Base-by-base conservation (phyloP, 345 rosid species). In the Dipteronia sinensis region DNA sequence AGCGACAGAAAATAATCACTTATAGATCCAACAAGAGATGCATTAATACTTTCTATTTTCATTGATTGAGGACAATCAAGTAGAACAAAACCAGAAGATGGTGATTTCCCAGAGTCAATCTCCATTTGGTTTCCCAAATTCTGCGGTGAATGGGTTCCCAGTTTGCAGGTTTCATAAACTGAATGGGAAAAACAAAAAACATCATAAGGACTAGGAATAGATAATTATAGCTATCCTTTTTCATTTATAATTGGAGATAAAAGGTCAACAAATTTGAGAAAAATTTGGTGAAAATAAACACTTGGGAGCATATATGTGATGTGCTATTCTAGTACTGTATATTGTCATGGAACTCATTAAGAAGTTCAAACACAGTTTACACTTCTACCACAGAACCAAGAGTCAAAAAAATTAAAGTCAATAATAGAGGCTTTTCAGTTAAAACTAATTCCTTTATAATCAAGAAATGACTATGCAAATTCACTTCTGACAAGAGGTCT, bases 41-140 rank as follows among this genome's bases (percentile, higher is more conserved):
- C 88, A 78, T 90, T 91, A 79, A 88, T 91, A 87, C 97, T 93
- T 83, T 94, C 98, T 83, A 94, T 94, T 89, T 94, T 96, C 99
- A 96, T 91, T 67, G 99, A 91, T 65, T 94, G 98, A 79, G 99
- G 99, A 81, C 97, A 96, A 89, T 92, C 95, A 79, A 94, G 91
- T 67, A 93, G 88, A 78, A 96, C 92, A 87, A 94, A 96, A 63
- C 98, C 98, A 80, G 93, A 80, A 69, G 90, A 81, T 19, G 91
- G 88, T 53, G 76, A 80, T 83, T 89, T 96, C 71, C 93, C 97
- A 44, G 89, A 75, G 72, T 92, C 97, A 56, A 85, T 83, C 82
- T 94, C 98, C 95, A 90, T 91, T 75, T 89, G 97, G 85, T 88
- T 90, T 87, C 91, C 99, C 72, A 83, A 74, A 87, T 82, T 89